Conservation (phyloP, 2,329 filamentous ascomycete species). For the Alternaria brassicae region DNA sequence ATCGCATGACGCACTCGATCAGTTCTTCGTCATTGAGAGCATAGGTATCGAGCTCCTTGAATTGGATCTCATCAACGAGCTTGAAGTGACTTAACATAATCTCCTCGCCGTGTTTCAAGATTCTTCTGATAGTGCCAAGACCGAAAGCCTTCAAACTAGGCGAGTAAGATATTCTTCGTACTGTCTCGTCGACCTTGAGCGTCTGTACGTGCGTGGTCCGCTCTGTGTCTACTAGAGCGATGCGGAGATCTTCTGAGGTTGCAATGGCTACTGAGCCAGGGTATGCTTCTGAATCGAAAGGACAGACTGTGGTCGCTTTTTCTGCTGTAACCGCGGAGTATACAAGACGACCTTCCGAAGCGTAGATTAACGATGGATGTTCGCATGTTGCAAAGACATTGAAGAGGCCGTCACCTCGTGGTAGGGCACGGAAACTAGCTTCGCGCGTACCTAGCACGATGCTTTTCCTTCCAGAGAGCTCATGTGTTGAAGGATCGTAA, state of each 20-base stretch:
- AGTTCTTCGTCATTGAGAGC: slow-evolving; percentile 73
- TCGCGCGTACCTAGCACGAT: slow-evolving; percentile 86
- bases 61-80: slow-evolving; percentile 88
- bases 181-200: slow-evolving; percentile 78
- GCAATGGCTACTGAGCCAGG: slow-evolving; percentile 83
- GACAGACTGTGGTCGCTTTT: slow-evolving; percentile 79
- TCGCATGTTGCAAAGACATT: slow-evolving; percentile 95
- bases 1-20: slow-evolving; percentile 82
- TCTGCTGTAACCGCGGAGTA: slow-evolving; percentile 95
- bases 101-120: slow-evolving; percentile 74
- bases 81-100: slow-evolving; percentile 80
- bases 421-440: slow-evolving; percentile 79
- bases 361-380: slow-evolving; percentile 92
- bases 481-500: slow-evolving; percentile 67
- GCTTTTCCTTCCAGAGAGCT: slow-evolving; percentile 76
- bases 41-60: slow-evolving; percentile 77
- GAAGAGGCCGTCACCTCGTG: slow-evolving; percentile 68
- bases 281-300: slow-evolving; percentile 82
- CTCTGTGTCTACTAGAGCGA: slow-evolving; percentile 82
- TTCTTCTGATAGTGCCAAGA: slow-evolving; percentile 81
- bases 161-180: slow-evolving; percentile 87
- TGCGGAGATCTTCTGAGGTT: slow-evolving; percentile 75
- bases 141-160: slow-evolving; percentile 80
- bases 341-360: slow-evolving; percentile 82
- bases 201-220: slow-evolving; percentile 87